Evolutionary conservation across 768 basidiomycete genomes (phyloP).

Genomic region (Ephemerocybe angulata): DNA sequence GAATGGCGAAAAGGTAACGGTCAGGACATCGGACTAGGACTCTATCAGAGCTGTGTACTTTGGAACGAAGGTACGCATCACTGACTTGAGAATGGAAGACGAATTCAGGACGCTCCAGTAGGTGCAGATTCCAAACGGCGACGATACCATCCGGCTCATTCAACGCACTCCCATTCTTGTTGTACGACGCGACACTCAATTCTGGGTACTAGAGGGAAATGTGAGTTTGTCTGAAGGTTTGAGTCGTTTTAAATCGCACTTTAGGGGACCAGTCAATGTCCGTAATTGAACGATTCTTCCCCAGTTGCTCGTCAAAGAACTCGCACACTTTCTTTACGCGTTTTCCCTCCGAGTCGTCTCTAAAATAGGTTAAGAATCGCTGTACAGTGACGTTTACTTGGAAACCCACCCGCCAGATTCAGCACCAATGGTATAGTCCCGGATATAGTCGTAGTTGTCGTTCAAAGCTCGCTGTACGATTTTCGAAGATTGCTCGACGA

Average conservation of each 20-base stretch:
- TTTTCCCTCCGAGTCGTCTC: slow-evolving; percentile 88
- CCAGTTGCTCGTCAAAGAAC: slow-evolving; percentile 88
- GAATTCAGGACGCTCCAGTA: slow-evolving; percentile 94
- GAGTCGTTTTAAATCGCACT: slow-evolving; percentile 36
- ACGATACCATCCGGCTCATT: slow-evolving; percentile 98
- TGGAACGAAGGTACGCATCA: slow-evolving; percentile 7
- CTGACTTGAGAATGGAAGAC: slow-evolving; percentile 96
- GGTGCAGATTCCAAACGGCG: slow-evolving; percentile 94
- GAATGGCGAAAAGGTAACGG: slow-evolving; percentile 95
- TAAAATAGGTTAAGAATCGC: slow-evolving; percentile 25
- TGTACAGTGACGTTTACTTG: background rate
- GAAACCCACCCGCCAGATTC: slow-evolving; percentile 73
- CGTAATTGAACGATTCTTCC: slow-evolving; percentile 91
- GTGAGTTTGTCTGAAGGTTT: background rate
- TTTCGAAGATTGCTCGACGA: slow-evolving; percentile 92
- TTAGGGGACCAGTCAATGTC: slow-evolving; percentile 98
- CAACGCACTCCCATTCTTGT: slow-evolving; percentile 89
- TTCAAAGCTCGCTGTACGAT: slow-evolving; percentile 93
- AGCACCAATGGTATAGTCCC: slow-evolving; percentile 90
- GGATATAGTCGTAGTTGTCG: slow-evolving; percentile 94
- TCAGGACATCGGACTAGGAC: slow-evolving; percentile 89
- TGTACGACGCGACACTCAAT: slow-evolving; percentile 92
- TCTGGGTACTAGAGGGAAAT: slow-evolving; percentile 82
- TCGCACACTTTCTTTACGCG: slow-evolving; percentile 91
- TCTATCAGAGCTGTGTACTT: background rate